phyloP scores from a whole-genome alignment of 306 rosid species.

The Rosa lucieae region DNA sequence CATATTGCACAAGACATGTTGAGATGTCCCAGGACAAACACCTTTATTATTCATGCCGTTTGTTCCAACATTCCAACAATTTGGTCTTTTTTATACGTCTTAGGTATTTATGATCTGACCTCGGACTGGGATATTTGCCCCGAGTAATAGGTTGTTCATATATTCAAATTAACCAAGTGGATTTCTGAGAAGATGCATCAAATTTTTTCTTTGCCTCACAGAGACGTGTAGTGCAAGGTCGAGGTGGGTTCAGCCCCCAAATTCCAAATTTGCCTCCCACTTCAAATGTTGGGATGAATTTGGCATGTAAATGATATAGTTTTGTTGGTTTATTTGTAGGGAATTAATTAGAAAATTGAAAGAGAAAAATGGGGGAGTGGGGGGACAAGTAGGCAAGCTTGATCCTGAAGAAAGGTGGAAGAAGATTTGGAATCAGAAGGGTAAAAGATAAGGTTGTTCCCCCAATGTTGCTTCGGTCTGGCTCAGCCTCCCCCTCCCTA shows the following conservation, averaged over 20 bases:
- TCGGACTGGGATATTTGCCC: background rate
- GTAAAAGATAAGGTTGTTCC: constrained; percentile 25
- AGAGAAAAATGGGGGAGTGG: constrained; percentile 1
- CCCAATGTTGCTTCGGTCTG: constrained; percentile 19
- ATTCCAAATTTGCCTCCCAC: background rate
- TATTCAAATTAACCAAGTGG: background rate
- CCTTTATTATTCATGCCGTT: background rate
- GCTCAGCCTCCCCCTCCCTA: background rate
- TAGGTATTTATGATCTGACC: background rate
- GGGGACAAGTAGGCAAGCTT: too few species aligned
- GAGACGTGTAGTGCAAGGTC: constrained; percentile 11
- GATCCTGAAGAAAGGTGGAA: too few species aligned
- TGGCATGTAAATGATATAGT: background rate
- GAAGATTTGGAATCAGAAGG: constrained; percentile 13
- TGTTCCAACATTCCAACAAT: constrained; percentile 17
- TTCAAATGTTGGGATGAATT: background rate
- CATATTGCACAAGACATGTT: background rate
- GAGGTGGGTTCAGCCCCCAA: constrained; percentile 1
- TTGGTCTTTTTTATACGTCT: background rate
- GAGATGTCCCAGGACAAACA: background rate
- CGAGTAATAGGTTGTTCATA: background rate
- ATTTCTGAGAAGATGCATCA: background rate
- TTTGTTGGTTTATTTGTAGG: background rate
- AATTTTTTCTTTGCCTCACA: background rate
- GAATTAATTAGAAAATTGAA: background rate